Base-by-base conservation (phyloP, 73 alveolate species). In the Durusdinium trenchii region DNA sequence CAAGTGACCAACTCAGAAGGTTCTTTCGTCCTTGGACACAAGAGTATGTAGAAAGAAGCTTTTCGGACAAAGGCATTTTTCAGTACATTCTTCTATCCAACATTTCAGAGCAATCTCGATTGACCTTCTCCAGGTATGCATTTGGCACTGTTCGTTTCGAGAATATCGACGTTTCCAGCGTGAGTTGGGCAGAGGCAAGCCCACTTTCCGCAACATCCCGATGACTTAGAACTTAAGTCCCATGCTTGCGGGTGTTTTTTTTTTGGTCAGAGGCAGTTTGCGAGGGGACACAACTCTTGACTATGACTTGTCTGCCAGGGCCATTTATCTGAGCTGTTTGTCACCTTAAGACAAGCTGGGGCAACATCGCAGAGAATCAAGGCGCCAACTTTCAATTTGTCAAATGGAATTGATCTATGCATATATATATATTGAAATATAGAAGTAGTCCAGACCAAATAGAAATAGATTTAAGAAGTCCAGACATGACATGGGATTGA, bases 71-170 rank as follows among this genome's bases (percentile, higher is more conserved):
- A 40, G 16, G n/a, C 12, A 38, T 3, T 14, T 38, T 45, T 43
- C 23, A 57, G 79, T 64, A 12, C 43, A 42, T 76, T 7, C 14
- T 14, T 76, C 42, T 43, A 26, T 64, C 28, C 28, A 64, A 38
- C 79, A 64, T 16, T 9, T 45, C 57, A 16, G 23, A 78, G 38
- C 64, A 54, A 54, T 9, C 64, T 54, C 20, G 87, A 14, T 5
- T 12, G 12, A 61, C 12, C 23, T 14, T 23, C 36, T 20, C 14
- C 5, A 91, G 98, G 98, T 91, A 91, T 76, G 51, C 51, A 45
- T 91, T 67, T n/a, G 98, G 98, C n/a, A 48, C 78, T 35, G 98
- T 91, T 28, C 98, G 98, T n/a, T 91, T 91, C 32, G 98, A 91
- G 48, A 91, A 91, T 89, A 91, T 91, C 76, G 98, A 91, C 38